A percentile compares a stretch with the other conserved stretches of the same genome.
These are phyloP conservation scores for Emergomyces pasteurianus DNA, from an alignment of 2,329 filamentous ascomycete species.

Conservation along the genomic window DNA sequence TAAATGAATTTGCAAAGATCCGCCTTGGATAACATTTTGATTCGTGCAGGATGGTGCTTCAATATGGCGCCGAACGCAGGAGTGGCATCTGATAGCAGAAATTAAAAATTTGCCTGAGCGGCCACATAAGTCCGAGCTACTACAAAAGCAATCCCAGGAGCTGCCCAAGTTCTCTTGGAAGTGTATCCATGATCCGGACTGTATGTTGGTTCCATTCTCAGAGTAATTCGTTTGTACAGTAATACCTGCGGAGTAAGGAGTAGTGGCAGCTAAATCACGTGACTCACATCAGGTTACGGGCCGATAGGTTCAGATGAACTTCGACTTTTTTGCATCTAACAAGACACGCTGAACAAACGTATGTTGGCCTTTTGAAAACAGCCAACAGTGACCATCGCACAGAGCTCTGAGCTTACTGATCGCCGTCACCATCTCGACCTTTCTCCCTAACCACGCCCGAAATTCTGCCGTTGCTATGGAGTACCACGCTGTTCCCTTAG, in stretches of 20 bases:
- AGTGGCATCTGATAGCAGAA: slow-evolving; percentile 1
- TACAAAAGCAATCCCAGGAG: slow-evolving; percentile 1
- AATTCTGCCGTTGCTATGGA: slow-evolving; percentile 36
- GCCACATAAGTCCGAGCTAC: neutral
- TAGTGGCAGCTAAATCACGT: neutral
- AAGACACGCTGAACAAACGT: neutral
- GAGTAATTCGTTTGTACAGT: too few species aligned
- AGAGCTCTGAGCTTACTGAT: neutral
- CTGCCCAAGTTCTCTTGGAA: neutral
- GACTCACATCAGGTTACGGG: neutral
- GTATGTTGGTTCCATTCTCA: neutral
- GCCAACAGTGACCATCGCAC: neutral
- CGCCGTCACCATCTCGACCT: neutral
- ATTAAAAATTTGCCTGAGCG: neutral
- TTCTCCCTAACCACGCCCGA: neutral
- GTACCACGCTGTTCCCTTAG: slow-evolving; percentile 52
- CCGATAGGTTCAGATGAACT: neutral
- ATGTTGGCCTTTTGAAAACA: neutral
- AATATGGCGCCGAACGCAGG: neutral
- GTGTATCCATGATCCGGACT: slow-evolving; percentile 1
- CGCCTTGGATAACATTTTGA: slow-evolving; percentile 6
- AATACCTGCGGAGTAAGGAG: too few species aligned
- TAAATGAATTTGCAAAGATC: neutral
- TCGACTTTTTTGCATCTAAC: neutral
- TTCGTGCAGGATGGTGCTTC: slow-evolving; percentile 6